A percentile compares a stretch with the other conserved stretches of the same genome.
Evolutionary conservation across 108 stramenopile species (phyloP).

Genomic region (Fragilaria radians): DNA sequence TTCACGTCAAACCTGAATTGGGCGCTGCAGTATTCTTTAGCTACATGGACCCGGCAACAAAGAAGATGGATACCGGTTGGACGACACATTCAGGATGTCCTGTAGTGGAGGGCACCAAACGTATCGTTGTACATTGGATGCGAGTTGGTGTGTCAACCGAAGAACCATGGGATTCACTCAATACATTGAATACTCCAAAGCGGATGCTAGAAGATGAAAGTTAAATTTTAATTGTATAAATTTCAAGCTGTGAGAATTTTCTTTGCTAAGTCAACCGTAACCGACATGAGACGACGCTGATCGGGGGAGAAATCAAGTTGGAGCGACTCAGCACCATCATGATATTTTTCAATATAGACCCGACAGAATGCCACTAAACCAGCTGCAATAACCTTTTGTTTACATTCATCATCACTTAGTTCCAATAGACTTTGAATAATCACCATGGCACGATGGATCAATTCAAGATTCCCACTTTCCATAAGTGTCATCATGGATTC

Average conservation of each 20-base stretch:
- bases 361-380: slow-evolving; percentile 67
- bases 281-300: slow-evolving; percentile 39
- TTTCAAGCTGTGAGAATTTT: slow-evolving; percentile 30
- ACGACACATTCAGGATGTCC: slow-evolving; percentile 88
- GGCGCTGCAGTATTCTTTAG: slow-evolving; percentile 76
- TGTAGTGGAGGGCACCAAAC: slow-evolving; percentile 82
- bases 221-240: neutral
- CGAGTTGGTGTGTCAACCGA: slow-evolving; percentile 70
- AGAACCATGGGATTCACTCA: slow-evolving; percentile 76
- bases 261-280: slow-evolving; percentile 65
- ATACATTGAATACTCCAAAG: slow-evolving; percentile 37
- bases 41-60: slow-evolving; percentile 63
- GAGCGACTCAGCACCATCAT: slow-evolving; percentile 38
- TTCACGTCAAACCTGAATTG: slow-evolving; percentile 69
- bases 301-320: slow-evolving; percentile 52
- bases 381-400: slow-evolving; percentile 33
- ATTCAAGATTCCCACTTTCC: slow-evolving; percentile 71
- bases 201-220: neutral
- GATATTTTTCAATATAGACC: slow-evolving; percentile 60
- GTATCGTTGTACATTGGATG: slow-evolving; percentile 80
- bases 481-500: slow-evolving; percentile 43
- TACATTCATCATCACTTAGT: slow-evolving; percentile 42
- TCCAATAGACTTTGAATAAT: slow-evolving; percentile 52
- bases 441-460: slow-evolving; percentile 78
- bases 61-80: slow-evolving; percentile 50